Conservation (phyloP, 495 filamentous ascomycete genomes). For the Xylona heveae region DNA sequence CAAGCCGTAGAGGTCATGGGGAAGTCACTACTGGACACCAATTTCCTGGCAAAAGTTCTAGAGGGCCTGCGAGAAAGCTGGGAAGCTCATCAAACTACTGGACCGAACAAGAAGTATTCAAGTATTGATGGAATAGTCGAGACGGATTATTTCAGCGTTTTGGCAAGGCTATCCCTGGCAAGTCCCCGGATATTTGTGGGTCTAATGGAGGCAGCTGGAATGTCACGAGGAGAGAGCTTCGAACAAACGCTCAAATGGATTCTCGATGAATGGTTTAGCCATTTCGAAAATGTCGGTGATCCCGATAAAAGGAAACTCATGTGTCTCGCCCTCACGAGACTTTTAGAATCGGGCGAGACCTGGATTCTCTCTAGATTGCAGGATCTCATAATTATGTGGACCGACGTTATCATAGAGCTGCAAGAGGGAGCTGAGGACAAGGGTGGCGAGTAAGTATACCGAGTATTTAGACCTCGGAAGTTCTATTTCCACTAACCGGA, state of each 20-base stretch:
- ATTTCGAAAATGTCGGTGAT: constrained; percentile 66
- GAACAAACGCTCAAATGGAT: constrained; percentile 48
- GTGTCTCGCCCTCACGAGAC: constrained; percentile 57
- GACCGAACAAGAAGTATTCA: constrained; percentile 42
- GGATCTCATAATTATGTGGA: constrained; percentile 49
- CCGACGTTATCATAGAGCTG: constrained; percentile 38
- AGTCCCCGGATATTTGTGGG: constrained; percentile 42
- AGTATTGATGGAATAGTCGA: constrained; percentile 46
- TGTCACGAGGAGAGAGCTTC: constrained; percentile 16
- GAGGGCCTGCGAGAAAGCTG: constrained; percentile 49
- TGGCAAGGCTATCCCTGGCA: constrained; percentile 56
- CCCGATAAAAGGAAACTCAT: constrained; percentile 59
- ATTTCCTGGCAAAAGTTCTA: constrained; percentile 43
- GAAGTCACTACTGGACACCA: constrained; percentile 43
- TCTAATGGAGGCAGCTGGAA: constrained; percentile 24
- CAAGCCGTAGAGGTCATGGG: constrained; percentile 41
- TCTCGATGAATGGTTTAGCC: constrained; percentile 66
- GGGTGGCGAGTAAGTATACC: constrained; percentile 9
- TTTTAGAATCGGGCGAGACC: constrained; percentile 27
- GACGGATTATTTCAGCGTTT: constrained; percentile 64
- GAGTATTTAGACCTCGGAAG: constrained; percentile 1
- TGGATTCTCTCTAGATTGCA: constrained; percentile 40
- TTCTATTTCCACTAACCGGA: too few relatives aligned
- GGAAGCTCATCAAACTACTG: constrained; percentile 52
- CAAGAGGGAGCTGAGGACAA: constrained; percentile 30